Evolutionary conservation across 345 rosid genomes (phyloP).

Genomic region (Xanthoceras sorbifolium): DNA sequence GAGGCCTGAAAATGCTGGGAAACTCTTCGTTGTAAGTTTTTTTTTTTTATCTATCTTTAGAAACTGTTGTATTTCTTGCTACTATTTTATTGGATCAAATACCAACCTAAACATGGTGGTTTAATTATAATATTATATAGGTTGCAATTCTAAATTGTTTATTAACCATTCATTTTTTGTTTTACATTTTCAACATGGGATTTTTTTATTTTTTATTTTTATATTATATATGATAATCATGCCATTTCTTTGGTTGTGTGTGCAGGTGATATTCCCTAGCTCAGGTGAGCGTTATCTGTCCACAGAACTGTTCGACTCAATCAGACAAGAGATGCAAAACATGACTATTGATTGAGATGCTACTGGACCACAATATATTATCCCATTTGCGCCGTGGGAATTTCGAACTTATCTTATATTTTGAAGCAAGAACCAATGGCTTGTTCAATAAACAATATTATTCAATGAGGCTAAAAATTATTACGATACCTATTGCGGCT

Average conservation of each 20-base stretch:
- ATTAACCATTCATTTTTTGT: not conserved
- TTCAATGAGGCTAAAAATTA: too few relatives aligned
- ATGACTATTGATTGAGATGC: constrained; percentile 37
- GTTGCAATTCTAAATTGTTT: not conserved
- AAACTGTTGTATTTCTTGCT: too few relatives aligned
- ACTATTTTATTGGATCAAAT: not conserved
- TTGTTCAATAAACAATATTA: too few relatives aligned
- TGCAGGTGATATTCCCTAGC: constrained; percentile 72
- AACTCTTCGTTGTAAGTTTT: constrained; percentile 53
- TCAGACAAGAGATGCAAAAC: constrained; percentile 48
- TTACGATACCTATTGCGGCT: too few relatives aligned
- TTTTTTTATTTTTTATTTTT: too few relatives aligned
- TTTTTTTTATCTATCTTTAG: not conserved
- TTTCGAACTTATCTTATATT: too few relatives aligned
- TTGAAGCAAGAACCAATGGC: too few relatives aligned
- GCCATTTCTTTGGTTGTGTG: not conserved
- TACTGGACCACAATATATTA: too few relatives aligned
- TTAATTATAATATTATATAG: not conserved
- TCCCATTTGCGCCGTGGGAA: too few relatives aligned
- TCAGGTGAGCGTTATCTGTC: constrained; percentile 74
- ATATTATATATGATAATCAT: too few relatives aligned
- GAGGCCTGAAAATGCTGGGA: constrained; percentile 53
- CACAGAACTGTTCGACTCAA: constrained; percentile 49
- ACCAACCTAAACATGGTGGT: too few relatives aligned
- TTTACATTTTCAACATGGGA: too few relatives aligned